Evolutionary conservation across 768 basidiomycete species (phyloP), one percentile per base, ranked within the genome.

Genomic region (Podaxis sp.): DNA sequence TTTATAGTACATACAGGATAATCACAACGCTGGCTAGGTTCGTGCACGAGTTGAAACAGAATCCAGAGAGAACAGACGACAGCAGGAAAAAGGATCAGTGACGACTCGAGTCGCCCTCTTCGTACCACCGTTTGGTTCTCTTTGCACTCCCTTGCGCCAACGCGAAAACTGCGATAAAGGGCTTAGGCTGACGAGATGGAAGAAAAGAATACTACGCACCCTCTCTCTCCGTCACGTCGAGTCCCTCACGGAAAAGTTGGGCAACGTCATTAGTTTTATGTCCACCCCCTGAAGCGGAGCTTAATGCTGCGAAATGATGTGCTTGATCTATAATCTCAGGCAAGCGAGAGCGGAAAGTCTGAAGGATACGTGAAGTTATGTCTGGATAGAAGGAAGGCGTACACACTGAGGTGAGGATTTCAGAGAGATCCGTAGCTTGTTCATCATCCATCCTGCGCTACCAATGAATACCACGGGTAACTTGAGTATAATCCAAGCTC

Each of bases 201-300:
- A 24, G 22, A 37, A 51, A 38, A 56, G 8, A 56, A 55, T 24
- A 24, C 50, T n/a, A 80, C 88, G 81, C 72, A 96, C 95, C 67
- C 79, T 96, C 94, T 66, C 96, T 84, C 72, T 98, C 95, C 13
- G 92, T 93, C n/a, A 84, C 87, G 60, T 98, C 95, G 64, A 98
- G 83, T 1, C 95, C 96, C 73, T 96, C 95, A 66, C 93, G 80
- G 70, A 98, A 98, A 12, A 84, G 77, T 66, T 90, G 88, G 5
- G 91, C 86, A 1, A 77, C 71, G 65, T 89, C 87, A 13, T 82
- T 84, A 6, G 79, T 77, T 11, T 80, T 72, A 3, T 83, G 77
- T 2, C 83, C 81, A 3, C 82, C 77, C 2, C 82, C 82, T 11
- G 81, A 80, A 20, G 84, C 79, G 48, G 84, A 81, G 28, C 87